Evolutionary conservation across 495 filamentous ascomycete species (phyloP), one percentile per base, ranked within the genome.

Genomic region (Cetradonia linearis): DNA sequence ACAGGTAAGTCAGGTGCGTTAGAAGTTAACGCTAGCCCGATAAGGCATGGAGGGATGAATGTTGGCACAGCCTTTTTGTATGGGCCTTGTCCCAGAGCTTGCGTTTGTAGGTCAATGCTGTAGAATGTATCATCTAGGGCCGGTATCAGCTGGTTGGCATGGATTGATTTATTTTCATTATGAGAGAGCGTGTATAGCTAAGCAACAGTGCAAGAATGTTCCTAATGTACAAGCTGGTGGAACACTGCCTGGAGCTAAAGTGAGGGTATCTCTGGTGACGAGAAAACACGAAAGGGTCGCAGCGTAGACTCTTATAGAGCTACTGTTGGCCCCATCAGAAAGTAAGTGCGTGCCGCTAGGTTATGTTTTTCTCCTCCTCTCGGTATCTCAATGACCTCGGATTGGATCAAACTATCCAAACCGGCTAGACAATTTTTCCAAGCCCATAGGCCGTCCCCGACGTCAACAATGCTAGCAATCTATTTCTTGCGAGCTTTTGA

Each of bases 391-490:
- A 46, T 30, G 58, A 40, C 48, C 47, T 53, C 38, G 36, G 36
- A 40, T 56, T 48, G 59, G 59, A 61, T 61, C 30, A 48, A 56
- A 55, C 5, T 61, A 61, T 61, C 59, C 59, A 61, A 61, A 31
- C 58, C 58, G 37, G 58, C 37, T 60, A 38, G 50, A 60, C 58
- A 60, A 60, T 60, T 60, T 59, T 42, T 50, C 58, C 47, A 50
- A 53, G 36, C 47, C 58, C 58, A 8, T 53, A 25, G 58, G 47
- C 48, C 31, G 47, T 52, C 33, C n/a, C 48, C 58, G 30, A 52
- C 58, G 11, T 38, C 28, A 33, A 44, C n/a, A 36, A 27, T 40
- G 37, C 48, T 44, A n/a, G 47, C 50, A 38, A 38, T 31, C 36
- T 40, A 42, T 31, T 53, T 48, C 20, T 40, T 53, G 47, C 36